These are phyloP conservation scores for Cladophialophora bantiana DNA, from an alignment of 2,329 filamentous ascomycete genomes.

Conservation along the genomic window DNA sequence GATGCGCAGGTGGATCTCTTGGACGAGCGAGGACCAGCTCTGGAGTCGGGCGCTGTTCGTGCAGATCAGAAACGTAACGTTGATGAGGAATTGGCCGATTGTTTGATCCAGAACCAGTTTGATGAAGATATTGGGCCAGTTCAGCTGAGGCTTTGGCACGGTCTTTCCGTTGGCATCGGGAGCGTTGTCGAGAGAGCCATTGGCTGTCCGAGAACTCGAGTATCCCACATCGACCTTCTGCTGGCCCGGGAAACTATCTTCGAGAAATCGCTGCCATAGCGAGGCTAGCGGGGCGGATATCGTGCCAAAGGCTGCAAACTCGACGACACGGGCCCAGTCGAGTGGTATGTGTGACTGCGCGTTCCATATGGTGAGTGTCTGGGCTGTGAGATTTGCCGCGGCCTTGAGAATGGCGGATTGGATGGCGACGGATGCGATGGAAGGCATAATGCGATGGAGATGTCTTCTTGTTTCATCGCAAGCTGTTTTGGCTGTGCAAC, in stretches of 20 bases:
- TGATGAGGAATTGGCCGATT: neutral
- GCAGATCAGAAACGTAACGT: neutral
- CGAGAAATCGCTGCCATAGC: neutral
- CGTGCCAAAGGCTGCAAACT: neutral
- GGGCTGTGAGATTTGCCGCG: neutral
- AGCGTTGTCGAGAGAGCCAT: neutral
- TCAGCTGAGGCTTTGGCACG: neutral
- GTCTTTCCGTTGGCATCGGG: neutral
- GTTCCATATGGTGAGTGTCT: neutral
- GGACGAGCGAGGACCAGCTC: neutral
- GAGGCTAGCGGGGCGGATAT: neutral
- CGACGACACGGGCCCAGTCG: neutral
- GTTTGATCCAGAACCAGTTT: conserved; percentile 1
- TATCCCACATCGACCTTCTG: neutral
- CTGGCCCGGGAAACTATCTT: neutral
- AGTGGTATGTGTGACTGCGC: neutral
- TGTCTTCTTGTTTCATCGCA: neutral
- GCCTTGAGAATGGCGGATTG: conserved; percentile 5
- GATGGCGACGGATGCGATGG: neutral
- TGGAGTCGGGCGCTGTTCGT: neutral
- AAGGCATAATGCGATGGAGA: neutral
- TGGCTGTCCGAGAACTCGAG: neutral
- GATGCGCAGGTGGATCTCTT: neutral
- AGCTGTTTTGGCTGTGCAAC: neutral
- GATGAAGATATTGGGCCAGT: neutral